phyloP scores from a whole-genome alignment of 306 rosid species.

The Malus sieversii region DNA sequence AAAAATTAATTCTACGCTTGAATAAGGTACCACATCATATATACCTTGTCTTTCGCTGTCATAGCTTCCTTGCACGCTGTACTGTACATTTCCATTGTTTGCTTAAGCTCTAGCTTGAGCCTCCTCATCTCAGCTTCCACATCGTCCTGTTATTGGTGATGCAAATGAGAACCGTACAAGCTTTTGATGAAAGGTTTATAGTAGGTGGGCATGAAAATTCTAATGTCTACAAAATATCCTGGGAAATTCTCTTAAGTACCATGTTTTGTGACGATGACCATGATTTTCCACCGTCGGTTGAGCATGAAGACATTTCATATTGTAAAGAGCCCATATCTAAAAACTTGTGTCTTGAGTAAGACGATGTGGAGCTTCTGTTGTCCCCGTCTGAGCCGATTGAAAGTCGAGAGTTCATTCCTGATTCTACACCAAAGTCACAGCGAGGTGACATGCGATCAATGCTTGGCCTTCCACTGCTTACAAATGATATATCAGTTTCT shows the following conservation, averaged over 20 bases:
- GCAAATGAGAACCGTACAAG: not conserved
- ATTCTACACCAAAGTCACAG: slow-evolving; percentile 22
- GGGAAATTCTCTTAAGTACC: not conserved
- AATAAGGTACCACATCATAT: not conserved
- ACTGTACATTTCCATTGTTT: not conserved
- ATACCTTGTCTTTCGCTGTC: not conserved
- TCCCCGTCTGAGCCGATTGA: slow-evolving; percentile 34
- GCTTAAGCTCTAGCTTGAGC: slow-evolving; percentile 2
- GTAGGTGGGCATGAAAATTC: not conserved
- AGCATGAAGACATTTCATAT: not conserved
- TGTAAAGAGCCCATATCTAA: not conserved
- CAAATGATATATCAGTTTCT: slow-evolving; percentile 50
- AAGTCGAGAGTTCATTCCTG: slow-evolving; percentile 19
- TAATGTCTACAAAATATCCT: not conserved
- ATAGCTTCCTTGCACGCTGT: not conserved
- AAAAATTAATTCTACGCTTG: not conserved
- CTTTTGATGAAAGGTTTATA: not conserved
- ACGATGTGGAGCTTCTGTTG: slow-evolving; percentile 17
- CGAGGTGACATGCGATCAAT: slow-evolving; percentile 30
- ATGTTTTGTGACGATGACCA: not conserved
- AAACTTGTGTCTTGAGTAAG: not conserved
- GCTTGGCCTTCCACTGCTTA: slow-evolving; percentile 49
- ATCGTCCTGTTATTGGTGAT: not conserved
- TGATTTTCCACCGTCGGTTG: not conserved
- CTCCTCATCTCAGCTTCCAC: not conserved